Base-by-base conservation (phyloP, 345 rosid species). In the Capsella bursapastoris region DNA sequence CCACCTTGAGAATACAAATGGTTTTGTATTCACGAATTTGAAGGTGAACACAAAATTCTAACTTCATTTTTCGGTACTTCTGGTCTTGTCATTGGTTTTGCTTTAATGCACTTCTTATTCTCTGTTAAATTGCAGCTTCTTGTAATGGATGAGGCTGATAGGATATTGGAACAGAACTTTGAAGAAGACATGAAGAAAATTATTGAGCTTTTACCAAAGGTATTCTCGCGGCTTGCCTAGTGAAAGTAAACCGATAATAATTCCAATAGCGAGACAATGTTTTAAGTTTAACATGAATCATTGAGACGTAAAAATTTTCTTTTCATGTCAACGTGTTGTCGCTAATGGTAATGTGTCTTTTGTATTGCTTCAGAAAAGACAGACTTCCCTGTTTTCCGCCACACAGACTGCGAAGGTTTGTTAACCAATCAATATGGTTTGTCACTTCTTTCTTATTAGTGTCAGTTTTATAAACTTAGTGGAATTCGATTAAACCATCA, bases 171-270 rank as follows among this genome's bases (percentile, higher is more conserved):
- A 83, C 94, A 92, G 29, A 96, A 96, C 68, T 96, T 96, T 71
- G 98, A 96, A 83, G 99, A 92, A 69, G 98, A 96, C 80, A 89
- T 96, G 97, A 89, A 84, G 77, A 97, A 96, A 82, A 96, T 96
- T 70, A 81, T 92, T 70, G 90, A 86, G 71, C 72, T 88, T 79
- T 69, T 96, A 14, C 98, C 98, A 22, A 96, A 90, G 98, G 97
- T 89, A 86, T 43, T 64, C 0, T 29, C 16, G 6, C 8, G 10
- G n/a, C 51, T 50, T 66, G 29, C 8, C 41, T 64, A 28, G 48
- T 52, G 43, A 52, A 38, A 63, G 15, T 53, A 38, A 29, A 22
- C 55, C 8, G 2, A n/a, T 48, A 2, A 1, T 22, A 22, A 11
- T 63, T 43, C 37, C 11, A 35, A 37, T 60, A 43, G 35, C 6